These are phyloP conservation scores for Kodamaea plutei DNA, from an alignment of 1,139 yeast genomes.

Conservation along the genomic window DNA sequence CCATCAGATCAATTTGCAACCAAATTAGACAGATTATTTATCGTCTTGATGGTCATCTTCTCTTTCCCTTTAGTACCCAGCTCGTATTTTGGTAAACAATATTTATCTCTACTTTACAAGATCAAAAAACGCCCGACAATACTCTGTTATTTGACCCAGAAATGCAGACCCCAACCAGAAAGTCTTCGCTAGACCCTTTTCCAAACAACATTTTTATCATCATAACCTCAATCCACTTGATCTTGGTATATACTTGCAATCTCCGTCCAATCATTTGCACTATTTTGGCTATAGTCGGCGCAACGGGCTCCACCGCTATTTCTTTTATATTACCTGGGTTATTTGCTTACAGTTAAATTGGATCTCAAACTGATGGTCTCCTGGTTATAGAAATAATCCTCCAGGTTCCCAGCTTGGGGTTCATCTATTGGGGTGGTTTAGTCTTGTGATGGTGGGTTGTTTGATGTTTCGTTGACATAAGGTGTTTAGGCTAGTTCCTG, in stretches of 20 bases:
- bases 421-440: conserved; percentile 56
- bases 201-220: conserved; percentile 43
- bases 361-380: conserved; percentile 22
- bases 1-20: conserved; percentile 43
- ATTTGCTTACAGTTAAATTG: conserved; percentile 50
- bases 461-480: conserved; percentile 22
- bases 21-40: conserved; percentile 65
- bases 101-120: conserved; percentile 48
- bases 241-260: conserved; percentile 40
- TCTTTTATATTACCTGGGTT: conserved; percentile 58
- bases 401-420: conserved; percentile 26
- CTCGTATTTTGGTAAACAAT: conserved; percentile 79
- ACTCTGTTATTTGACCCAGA: conserved; percentile 14
- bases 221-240: conserved; percentile 44
- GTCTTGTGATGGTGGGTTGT: conserved; percentile 76
- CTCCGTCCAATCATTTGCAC: conserved; percentile 48
- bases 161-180: conserved; percentile 14
- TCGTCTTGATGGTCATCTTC: conserved; percentile 78
- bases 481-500: no score
- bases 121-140: conserved; percentile 6
- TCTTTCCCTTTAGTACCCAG: conserved; percentile 94
- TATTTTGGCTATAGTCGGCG: conserved; percentile 57
- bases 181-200: conserved; percentile 42
- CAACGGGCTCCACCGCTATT: conserved; percentile 59
- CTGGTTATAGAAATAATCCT: conserved; percentile 21